Base-by-base conservation (phyloP, 2,329 filamentous ascomycete genomes). In the Mariannaea elegans region DNA sequence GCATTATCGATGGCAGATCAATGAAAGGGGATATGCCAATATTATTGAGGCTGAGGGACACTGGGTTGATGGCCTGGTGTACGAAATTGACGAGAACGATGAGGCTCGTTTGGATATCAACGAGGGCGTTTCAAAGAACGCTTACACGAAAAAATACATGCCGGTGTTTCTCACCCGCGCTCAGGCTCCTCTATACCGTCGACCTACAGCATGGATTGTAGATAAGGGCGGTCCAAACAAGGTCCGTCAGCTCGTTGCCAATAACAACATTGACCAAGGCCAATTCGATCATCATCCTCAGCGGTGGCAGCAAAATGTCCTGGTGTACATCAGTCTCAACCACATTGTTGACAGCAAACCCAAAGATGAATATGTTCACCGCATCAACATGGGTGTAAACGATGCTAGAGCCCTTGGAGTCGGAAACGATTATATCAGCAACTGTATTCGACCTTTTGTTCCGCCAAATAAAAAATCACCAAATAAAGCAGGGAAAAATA, bases 1-100 rank as follows among this genome's bases (percentile, higher is more conserved):
- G 19, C 71, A 76, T 60, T 75, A 78, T 63, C 71, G 73, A 29
- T 82, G 79, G 76, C 78, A 80, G 66, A 81, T 82, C 74, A 82
- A 82, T 67, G 72, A 80, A 69, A 76, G 79, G 21, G 79, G 80
- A 24, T 81, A 76, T 49, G 80, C 80, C 57, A 82, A 82, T 63
- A 72, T 82, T 24, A 56, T 79, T 14, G 65, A 67, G 39, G 65
- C 69, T 10, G 56, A 71, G 23, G 75, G 74, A 7, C 71, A 71
- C 29, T 73, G 71, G 67, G 78, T 81, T 12, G 73, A 79, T 41
- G 78, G 78, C 5, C 75, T 81, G 16, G 71, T 78, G n/a, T 81
- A 77, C 59, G 73, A 76, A 56, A 75, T 81, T 49, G 72, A 73
- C 56, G 51, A 65, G 2, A 53, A 59, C 4, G 78, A 80, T 56